A percentile compares a stretch with the other conserved stretches of the same genome.
These are phyloP conservation scores for Berberis vulgaris DNA, from an alignment of 164 flowering plant genomes.

Conservation along the genomic window DNA sequence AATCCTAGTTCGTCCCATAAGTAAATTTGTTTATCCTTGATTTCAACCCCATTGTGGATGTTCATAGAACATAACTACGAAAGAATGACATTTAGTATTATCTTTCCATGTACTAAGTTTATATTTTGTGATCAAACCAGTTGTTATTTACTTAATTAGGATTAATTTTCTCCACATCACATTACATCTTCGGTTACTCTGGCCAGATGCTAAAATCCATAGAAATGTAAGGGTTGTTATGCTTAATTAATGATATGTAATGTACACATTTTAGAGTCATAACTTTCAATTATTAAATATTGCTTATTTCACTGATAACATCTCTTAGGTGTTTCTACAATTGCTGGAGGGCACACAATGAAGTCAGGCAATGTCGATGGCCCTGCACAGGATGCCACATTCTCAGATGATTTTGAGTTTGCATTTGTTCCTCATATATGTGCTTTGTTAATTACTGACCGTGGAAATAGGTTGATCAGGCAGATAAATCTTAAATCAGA, in stretches of 20 bases:
- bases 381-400: conserved; percentile 65
- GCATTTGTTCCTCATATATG: conserved; percentile 46
- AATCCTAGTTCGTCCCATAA: no score
- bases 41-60: no score
- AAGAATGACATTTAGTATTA: no score
- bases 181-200: not conserved
- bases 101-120: no score
- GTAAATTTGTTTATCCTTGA: no score
- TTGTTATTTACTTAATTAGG: no score
- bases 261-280: not conserved
- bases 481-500: conserved; percentile 50
- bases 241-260: not conserved
- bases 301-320: not conserved
- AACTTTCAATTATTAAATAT: no score
- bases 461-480: conserved; percentile 51
- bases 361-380: conserved; percentile 50
- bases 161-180: not conserved
- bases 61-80: no score
- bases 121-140: no score
- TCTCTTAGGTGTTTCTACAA: conserved; percentile 64
- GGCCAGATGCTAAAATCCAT: not conserved
- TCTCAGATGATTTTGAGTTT: conserved; percentile 60
- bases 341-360: conserved; percentile 55
- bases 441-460: conserved; percentile 61
- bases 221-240: not conserved